Evolutionary conservation across 192 early-diverging fungal genomes (phyloP).

Genomic region (Dimargaris xerosporica): DNA sequence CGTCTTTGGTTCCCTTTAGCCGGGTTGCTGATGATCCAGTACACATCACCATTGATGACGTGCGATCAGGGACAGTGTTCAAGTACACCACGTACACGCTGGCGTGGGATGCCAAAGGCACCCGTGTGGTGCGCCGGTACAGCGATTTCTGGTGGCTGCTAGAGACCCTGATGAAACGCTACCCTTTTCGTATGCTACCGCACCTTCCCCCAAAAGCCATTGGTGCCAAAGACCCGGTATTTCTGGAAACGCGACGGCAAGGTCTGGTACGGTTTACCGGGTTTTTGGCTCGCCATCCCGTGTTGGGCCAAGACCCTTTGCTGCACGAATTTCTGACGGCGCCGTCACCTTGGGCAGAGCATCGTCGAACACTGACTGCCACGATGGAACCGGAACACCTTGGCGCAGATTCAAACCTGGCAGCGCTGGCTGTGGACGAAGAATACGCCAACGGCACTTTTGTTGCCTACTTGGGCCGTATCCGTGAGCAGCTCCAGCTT

Average conservation of each 20-base stretch:
- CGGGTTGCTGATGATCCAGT: conserved; percentile 35
- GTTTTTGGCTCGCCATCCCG: conserved; percentile 58
- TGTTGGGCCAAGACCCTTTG: conserved; percentile 41
- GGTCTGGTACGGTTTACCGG: conserved; percentile 58
- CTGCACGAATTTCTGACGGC: background rate
- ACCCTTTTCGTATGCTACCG: conserved; percentile 67
- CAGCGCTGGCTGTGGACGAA: background rate
- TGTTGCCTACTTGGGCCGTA: background rate
- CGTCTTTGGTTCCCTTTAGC: background rate
- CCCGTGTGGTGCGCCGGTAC: conserved; percentile 62
- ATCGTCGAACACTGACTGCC: background rate
- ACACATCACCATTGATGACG: conserved; percentile 31
- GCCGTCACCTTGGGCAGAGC: background rate
- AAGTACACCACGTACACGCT: conserved; percentile 84
- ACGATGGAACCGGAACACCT: background rate
- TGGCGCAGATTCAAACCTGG: too few species aligned
- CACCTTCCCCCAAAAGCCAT: conserved; percentile 81
- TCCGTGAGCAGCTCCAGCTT: background rate
- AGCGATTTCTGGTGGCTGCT: conserved; percentile 85
- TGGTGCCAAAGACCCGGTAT: conserved; percentile 53
- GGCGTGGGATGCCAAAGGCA: conserved; percentile 22
- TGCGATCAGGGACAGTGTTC: conserved; percentile 45
- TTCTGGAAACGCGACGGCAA: conserved; percentile 53
- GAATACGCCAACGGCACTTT: background rate
- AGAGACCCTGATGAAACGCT: conserved; percentile 57